Evolutionary conservation across 169 alveolate genomes (phyloP).

Genomic region (Plasmodium gaboni): DNA sequence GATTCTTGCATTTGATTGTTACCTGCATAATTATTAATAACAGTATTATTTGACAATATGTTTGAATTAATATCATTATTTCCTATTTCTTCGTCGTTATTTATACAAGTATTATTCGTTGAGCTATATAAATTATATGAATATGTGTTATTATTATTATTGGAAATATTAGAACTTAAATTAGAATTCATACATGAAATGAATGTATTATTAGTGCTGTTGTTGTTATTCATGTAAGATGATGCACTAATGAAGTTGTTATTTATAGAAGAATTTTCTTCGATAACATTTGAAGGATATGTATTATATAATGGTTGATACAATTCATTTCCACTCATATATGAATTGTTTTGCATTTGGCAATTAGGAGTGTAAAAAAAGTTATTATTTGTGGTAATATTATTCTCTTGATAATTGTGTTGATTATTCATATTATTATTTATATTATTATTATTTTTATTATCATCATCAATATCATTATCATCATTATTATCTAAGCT

Average conservation of each 20-base stretch:
- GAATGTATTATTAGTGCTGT: background rate
- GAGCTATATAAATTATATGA: constrained; percentile 15
- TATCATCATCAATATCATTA: too few species aligned
- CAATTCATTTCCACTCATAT: constrained; percentile 1
- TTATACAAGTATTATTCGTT: constrained; percentile 2
- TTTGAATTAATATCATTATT: constrained; percentile 3
- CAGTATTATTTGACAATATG: constrained; percentile 2
- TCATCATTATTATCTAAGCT: too few species aligned
- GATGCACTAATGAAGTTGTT: background rate
- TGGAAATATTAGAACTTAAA: constrained; percentile 3
- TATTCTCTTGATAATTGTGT: background rate
- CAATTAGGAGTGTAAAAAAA: too few species aligned
- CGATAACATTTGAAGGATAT: background rate
- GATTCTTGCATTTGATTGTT: background rate
- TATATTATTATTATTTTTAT: too few species aligned
- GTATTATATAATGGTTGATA: background rate
- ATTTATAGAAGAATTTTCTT: constrained; percentile 15
- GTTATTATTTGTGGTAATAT: background rate
- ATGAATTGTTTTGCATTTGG: background rate
- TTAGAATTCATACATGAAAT: background rate
- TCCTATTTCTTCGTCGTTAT: constrained; percentile 28
- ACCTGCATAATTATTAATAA: background rate
- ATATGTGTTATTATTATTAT: background rate
- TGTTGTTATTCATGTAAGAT: background rate
- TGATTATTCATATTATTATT: constrained; percentile 6